A percentile compares a stretch with the other conserved stretches of the same genome.
Conservation (phyloP, 2,329 filamentous ascomycete species). For the Pleurostoma richardsiae region DNA sequence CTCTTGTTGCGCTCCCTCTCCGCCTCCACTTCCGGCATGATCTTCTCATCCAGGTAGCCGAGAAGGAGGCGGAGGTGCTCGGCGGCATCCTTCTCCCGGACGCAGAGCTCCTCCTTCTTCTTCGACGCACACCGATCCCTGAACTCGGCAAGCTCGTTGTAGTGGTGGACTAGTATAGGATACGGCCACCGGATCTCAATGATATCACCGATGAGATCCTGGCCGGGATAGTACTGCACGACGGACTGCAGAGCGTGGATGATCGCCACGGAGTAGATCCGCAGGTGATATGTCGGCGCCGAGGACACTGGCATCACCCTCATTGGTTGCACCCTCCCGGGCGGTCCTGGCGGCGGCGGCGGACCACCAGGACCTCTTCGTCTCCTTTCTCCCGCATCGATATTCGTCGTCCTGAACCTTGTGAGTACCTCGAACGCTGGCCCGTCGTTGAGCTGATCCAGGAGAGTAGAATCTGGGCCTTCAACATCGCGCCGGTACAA, state of each 20-base stretch:
- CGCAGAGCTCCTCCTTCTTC: constrained; percentile 8
- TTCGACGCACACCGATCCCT: not conserved
- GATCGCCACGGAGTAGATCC: constrained; percentile 14
- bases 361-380: too few species aligned
- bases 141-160: constrained; percentile 14
- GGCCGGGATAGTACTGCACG: constrained; percentile 18
- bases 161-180: constrained; percentile 18
- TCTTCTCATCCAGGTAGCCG: constrained; percentile 12
- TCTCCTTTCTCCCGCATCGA: too few species aligned
- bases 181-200: constrained; percentile 15
- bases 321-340: too few species aligned
- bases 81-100: constrained; percentile 5
- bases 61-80: constrained; percentile 12
- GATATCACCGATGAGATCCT: constrained; percentile 11
- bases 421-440: constrained; percentile 5
- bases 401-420: not conserved
- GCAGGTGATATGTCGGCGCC: constrained; percentile 10
- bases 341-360: too few species aligned
- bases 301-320: not conserved
- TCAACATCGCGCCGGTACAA: too few species aligned
- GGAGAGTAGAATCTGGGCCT: too few species aligned
- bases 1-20: constrained; percentile 13
- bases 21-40: constrained; percentile 13
- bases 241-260: constrained; percentile 17
- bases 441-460: not conserved